These are phyloP conservation scores for Cyberlindnera xishuangbannaensis DNA, from an alignment of 805 yeast species.

Conservation along the genomic window DNA sequence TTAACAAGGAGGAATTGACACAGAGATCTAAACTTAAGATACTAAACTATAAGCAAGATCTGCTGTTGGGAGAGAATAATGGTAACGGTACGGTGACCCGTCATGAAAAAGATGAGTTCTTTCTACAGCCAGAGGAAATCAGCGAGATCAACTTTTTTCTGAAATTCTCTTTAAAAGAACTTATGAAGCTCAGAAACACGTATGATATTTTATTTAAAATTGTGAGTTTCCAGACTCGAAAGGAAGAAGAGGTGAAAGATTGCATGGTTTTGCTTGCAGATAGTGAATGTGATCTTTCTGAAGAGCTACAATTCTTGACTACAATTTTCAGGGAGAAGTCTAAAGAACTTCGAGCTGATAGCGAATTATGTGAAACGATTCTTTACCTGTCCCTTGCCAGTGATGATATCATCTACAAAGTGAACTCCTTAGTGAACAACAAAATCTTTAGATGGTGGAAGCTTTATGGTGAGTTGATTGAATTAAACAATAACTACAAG, in stretches of 20 bases:
- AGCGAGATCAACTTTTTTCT: conserved; percentile 45
- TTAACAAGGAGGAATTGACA: conserved; percentile 30
- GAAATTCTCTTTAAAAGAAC: conserved; percentile 39
- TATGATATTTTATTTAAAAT: conserved; percentile 34
- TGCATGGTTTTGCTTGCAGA: conserved; percentile 11
- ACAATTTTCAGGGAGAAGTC: conserved; percentile 7
- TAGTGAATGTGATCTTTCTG: not conserved
- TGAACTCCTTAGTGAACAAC: conserved; percentile 27
- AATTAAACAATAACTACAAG: conserved; percentile 28
- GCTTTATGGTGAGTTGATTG: conserved; percentile 35
- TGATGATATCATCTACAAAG: conserved; percentile 26
- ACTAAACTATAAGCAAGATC: conserved; percentile 25
- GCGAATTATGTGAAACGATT: conserved; percentile 14
- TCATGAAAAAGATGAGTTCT: conserved; percentile 13
- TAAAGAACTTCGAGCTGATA: conserved; percentile 21
- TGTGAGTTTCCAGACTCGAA: conserved; percentile 25
- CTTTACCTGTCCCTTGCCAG: conserved; percentile 19
- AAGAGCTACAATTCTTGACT: conserved; percentile 20
- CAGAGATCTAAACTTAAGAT: conserved; percentile 25
- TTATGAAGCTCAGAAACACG: conserved; percentile 26
- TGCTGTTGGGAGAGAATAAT: conserved; percentile 13
- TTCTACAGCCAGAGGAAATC: conserved; percentile 31
- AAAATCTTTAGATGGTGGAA: conserved; percentile 42
- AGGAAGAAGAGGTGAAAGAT: conserved; percentile 17
- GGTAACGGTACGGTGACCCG: too few species aligned